A percentile compares a stretch with the other conserved stretches of the same genome.
phyloP scores from a whole-genome alignment of 768 basidiomycete species.

The Polyporus arcularius region DNA sequence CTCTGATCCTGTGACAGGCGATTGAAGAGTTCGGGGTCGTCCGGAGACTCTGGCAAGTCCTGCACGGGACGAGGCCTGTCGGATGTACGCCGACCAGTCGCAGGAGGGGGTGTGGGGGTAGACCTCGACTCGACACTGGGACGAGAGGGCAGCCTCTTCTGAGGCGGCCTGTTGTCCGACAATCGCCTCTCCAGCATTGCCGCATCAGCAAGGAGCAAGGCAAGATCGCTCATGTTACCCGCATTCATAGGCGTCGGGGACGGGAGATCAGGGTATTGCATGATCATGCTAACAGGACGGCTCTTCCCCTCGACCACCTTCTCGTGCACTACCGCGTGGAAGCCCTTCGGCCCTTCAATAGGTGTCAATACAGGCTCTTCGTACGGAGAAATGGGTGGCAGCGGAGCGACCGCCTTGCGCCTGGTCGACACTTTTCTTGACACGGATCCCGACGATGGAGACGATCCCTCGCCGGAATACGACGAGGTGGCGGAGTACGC shows the following conservation, averaged over 20 bases:
- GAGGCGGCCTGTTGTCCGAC: slow-evolving; percentile 16
- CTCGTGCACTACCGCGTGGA: slow-evolving; percentile 36
- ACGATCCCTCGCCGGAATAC: slow-evolving; percentile 7
- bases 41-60: slow-evolving; percentile 19
- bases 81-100: slow-evolving; percentile 27
- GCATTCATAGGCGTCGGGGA: slow-evolving; percentile 15
- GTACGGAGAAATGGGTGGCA: slow-evolving; percentile 5
- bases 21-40: slow-evolving; percentile 9
- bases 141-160: slow-evolving; percentile 16
- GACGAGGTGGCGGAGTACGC: slow-evolving; percentile 9
- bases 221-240: slow-evolving; percentile 27
- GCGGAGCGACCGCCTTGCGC: slow-evolving; percentile 2
- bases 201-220: slow-evolving; percentile 25
- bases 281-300: slow-evolving; percentile 10
- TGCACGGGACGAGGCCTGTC: slow-evolving; percentile 15
- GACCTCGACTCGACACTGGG: slow-evolving; percentile 28
- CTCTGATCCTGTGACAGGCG: slow-evolving; percentile 11
- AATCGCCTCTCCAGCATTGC: slow-evolving; percentile 30
- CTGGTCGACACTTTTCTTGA: slow-evolving; percentile 11
- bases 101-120: slow-evolving; percentile 49
- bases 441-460: slow-evolving; percentile 4
- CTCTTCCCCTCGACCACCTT: slow-evolving; percentile 25
- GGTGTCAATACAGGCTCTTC: slow-evolving; percentile 26
- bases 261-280: slow-evolving; percentile 14
- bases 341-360: slow-evolving; percentile 25